Conservation (phyloP, 179 eudicot species). For the Heliamphora pulchella region DNA sequence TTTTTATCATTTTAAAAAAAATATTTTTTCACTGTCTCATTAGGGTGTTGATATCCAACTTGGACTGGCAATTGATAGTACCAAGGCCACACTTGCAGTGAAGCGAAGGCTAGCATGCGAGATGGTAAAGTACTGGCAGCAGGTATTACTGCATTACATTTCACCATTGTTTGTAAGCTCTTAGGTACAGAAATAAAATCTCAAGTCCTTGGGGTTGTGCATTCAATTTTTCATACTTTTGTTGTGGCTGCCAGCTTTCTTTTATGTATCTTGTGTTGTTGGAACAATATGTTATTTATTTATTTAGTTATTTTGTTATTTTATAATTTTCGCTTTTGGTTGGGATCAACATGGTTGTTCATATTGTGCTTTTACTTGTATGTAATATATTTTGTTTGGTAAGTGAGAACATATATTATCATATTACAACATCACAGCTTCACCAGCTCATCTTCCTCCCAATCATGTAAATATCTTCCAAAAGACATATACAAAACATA, state of each 20-base stretch:
- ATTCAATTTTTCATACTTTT: not conserved
- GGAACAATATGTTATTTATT: too few species aligned
- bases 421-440: too few species aligned
- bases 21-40: slow-evolving; percentile 9
- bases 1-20: not conserved
- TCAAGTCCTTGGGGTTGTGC: not conserved
- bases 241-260: not conserved
- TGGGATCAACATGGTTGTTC: too few species aligned
- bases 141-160: slow-evolving; percentile 41
- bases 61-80: slow-evolving; percentile 94
- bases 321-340: too few species aligned
- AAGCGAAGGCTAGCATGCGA: slow-evolving; percentile 98
- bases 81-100: slow-evolving; percentile 98
- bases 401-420: too few species aligned
- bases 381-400: too few species aligned
- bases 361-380: too few species aligned
- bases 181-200: not conserved
- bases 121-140: slow-evolving; percentile 99
- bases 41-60: slow-evolving; percentile 95
- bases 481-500: too few species aligned
- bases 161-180: not conserved
- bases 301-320: too few species aligned
- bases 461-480: too few species aligned
- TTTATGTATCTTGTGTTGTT: too few species aligned
- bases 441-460: too few species aligned